A percentile compares a stretch with the other conserved stretches of the same genome.
Conservation (phyloP, 169 alveolate species). For the Eimeria acervulina region DNA sequence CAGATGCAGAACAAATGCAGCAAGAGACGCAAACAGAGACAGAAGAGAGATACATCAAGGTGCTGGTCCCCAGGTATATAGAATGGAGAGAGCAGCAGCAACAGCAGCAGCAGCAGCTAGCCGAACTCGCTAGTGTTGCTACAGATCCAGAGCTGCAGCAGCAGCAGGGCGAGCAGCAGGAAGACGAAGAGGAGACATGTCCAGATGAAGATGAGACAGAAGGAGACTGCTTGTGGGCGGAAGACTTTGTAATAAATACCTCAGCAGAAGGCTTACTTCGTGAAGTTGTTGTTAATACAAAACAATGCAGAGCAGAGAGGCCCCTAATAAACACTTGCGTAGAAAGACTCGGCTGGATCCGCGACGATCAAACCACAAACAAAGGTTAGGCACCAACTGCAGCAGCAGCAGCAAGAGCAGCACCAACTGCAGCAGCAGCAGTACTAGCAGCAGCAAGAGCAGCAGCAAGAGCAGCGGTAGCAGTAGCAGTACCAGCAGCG, state of each 20-base stretch:
- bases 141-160: background rate
- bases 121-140: background rate
- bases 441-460: background rate
- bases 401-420: slow-evolving; percentile 34
- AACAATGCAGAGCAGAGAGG: slow-evolving; percentile 80
- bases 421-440: background rate
- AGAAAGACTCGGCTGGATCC: slow-evolving; percentile 80
- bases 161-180: background rate
- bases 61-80: slow-evolving; percentile 24
- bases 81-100: background rate
- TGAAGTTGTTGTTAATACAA: slow-evolving; percentile 77
- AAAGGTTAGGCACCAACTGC: slow-evolving; percentile 66
- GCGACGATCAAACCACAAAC: slow-evolving; percentile 51
- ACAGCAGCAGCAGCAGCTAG: slow-evolving; percentile 32
- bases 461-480: background rate
- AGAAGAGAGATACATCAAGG: slow-evolving; percentile 34
- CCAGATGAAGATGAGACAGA: background rate
- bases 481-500: background rate
- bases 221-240: background rate
- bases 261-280: background rate
- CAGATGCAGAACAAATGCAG: background rate
- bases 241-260: background rate
- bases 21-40: background rate
- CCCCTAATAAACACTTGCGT: slow-evolving; percentile 82
- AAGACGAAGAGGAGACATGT: background rate